Percentiles rank a stretch among this genome's conserved stretches.
phyloP scores from a whole-genome alignment of 2,329 filamentous ascomycete genomes.

The Claviceps fusiformis region DNA sequence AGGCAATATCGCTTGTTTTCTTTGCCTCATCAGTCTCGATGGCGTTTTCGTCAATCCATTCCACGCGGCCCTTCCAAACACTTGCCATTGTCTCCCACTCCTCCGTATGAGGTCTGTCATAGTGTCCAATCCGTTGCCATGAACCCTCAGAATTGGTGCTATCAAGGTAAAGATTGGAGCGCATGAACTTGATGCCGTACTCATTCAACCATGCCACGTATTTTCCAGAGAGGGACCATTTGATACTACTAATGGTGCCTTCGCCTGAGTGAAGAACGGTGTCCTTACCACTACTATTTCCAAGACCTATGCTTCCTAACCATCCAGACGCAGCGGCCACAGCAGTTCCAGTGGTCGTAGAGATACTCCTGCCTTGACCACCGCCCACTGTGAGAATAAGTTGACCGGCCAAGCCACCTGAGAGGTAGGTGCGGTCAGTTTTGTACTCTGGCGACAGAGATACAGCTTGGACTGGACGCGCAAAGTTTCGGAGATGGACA shows the following conservation, averaged over 20 bases:
- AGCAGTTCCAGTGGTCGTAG: slow-evolving; percentile 73
- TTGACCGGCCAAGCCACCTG: slow-evolving; percentile 77
- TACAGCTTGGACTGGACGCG: slow-evolving; percentile 79
- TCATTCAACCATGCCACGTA: slow-evolving; percentile 95
- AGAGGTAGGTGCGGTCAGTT: slow-evolving; percentile 76
- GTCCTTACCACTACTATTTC: slow-evolving; percentile 67
- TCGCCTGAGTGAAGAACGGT: slow-evolving; percentile 83
- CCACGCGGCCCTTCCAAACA: slow-evolving; percentile 82
- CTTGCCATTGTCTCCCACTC: slow-evolving; percentile 94
- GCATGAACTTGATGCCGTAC: slow-evolving; percentile 95
- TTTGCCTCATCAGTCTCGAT: slow-evolving; percentile 56
- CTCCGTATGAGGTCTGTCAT: slow-evolving; percentile 73
- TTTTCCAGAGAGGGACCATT: slow-evolving; percentile 86
- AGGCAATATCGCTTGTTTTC: background rate
- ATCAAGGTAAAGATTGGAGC: slow-evolving; percentile 71
- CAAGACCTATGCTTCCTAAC: slow-evolving; percentile 78
- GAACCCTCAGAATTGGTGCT: slow-evolving; percentile 64
- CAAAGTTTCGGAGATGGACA: slow-evolving; percentile 84
- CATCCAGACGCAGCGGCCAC: slow-evolving; percentile 77
- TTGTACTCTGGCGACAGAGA: slow-evolving; percentile 93
- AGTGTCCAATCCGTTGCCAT: slow-evolving; percentile 90
- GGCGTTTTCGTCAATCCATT: slow-evolving; percentile 81
- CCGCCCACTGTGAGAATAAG: slow-evolving; percentile 78
- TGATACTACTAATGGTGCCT: slow-evolving; percentile 78
- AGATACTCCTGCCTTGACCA: slow-evolving; percentile 66